Evolutionary conservation across 2,329 filamentous ascomycete species (phyloP).

Genomic region (Aureobasidium subglaciale): DNA sequence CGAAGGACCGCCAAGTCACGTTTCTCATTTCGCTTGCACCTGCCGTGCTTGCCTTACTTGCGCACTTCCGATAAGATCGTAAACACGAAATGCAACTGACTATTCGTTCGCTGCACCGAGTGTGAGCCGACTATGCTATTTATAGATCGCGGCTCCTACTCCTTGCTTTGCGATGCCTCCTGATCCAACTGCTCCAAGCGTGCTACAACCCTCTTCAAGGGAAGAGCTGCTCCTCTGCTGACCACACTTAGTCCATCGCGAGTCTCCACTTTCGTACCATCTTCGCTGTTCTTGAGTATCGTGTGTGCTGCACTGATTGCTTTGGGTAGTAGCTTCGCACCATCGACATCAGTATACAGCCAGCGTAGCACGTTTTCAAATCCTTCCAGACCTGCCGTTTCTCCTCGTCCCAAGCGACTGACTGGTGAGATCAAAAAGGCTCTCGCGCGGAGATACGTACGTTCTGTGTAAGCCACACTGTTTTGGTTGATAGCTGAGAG

Average conservation of each 20-base stretch:
- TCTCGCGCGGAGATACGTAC: slow-evolving; percentile 46
- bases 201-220: slow-evolving; percentile 14
- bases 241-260: slow-evolving; percentile 41
- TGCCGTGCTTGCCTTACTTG: not conserved
- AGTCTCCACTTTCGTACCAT: slow-evolving; percentile 24
- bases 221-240: slow-evolving; percentile 39
- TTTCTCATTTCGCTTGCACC: slow-evolving; percentile 10
- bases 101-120: no score
- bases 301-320: slow-evolving; percentile 37
- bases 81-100: no score
- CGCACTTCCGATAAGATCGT: not conserved
- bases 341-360: slow-evolving; percentile 38
- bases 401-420: not conserved
- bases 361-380: slow-evolving; percentile 47
- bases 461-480: slow-evolving; percentile 46
- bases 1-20: slow-evolving; percentile 6
- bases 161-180: not conserved
- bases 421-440: slow-evolving; percentile 37
- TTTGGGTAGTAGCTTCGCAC: slow-evolving; percentile 35
- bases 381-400: slow-evolving; percentile 28
- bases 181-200: slow-evolving; percentile 9
- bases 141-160: not conserved
- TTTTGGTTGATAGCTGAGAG: slow-evolving; percentile 38
- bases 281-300: slow-evolving; percentile 35
- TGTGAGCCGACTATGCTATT: no score